Evolutionary conservation across 2,329 filamentous ascomycete genomes (phyloP), one percentile per base, ranked within the genome.

Genomic region (Penicillium sp.): DNA sequence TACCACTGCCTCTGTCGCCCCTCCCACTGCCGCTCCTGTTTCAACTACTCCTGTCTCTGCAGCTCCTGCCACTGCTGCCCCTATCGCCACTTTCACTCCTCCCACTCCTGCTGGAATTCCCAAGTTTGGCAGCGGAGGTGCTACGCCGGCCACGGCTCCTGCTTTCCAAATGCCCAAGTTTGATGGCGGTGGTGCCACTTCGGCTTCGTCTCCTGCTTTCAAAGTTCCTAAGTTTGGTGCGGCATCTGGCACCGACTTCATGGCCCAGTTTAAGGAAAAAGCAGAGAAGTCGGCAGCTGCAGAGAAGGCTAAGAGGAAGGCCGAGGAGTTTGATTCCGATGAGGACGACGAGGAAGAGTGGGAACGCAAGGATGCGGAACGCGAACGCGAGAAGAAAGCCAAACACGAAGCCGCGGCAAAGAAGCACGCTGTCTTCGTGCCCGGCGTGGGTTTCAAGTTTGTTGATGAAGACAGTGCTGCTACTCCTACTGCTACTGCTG

Each of bases 291-390:
- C 65, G 28, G 69, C 70, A 40, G 71, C 73, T 37, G 68, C 72
- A 39, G 73, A 73, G 38, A 74, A 72, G 49, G 70, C 67, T 46
- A 76, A 76, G 61, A 72, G 75, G 41, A 77, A 76, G 61, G 73
- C 69, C 3, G 75, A 77, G 42, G 75, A 78, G 18, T 77, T 74
- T 51, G 76, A 79, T 54, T 77, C 75, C 7, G 77, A 78, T 12
- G 75, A 77, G 46, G 75, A 78, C 35, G 74, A 78, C 36, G 72
- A 76, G 54, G 75, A 66, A 25, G 69, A 74, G 39, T 79, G 75
- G 72, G 72, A 76, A 49, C 70, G 71, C 46, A 65, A 67, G 48
- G 67, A 78, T 56, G 69, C 69, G 34, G 73, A 75, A 56, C 63
- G 74, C 56, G 73, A 75, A 55, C 70, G 67, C 25, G 71, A 71